Evolutionary conservation across 306 rosid genomes (phyloP).

Genomic region (Vigna mungo): DNA sequence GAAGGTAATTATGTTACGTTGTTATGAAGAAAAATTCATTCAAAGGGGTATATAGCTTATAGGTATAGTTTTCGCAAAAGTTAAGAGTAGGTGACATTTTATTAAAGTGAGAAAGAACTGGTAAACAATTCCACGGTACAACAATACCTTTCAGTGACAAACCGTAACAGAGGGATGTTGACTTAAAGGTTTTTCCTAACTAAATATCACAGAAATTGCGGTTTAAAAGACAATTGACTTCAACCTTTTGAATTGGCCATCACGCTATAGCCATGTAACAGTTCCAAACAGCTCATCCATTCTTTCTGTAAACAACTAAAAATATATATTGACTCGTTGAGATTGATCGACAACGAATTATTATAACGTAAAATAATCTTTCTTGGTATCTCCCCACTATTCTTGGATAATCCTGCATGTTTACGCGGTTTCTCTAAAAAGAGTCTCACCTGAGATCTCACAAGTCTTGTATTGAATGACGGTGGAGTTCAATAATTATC

Average conservation of each 20-base stretch:
- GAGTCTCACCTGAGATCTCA: background rate
- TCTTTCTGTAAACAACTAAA: background rate
- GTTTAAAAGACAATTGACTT: background rate
- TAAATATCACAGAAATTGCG: background rate
- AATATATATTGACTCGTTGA: background rate
- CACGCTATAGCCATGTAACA: background rate
- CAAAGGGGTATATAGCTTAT: background rate
- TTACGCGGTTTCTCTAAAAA: background rate
- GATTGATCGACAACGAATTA: background rate
- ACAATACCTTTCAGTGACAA: background rate
- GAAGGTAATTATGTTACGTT: background rate
- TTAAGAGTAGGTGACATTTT: background rate
- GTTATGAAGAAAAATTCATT: background rate
- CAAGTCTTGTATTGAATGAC: background rate
- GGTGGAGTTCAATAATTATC: background rate
- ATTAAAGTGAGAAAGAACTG: background rate
- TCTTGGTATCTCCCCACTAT: background rate
- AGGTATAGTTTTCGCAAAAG: slow-evolving; percentile 1
- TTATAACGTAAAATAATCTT: background rate
- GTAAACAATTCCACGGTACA: background rate
- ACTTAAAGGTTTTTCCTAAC: background rate
- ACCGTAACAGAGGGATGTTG: background rate
- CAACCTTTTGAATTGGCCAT: background rate
- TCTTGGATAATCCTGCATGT: slow-evolving; percentile 4
- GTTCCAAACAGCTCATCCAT: background rate